Base-by-base conservation (phyloP, 305 asterid genomes). In the Rubia tinctorum region DNA sequence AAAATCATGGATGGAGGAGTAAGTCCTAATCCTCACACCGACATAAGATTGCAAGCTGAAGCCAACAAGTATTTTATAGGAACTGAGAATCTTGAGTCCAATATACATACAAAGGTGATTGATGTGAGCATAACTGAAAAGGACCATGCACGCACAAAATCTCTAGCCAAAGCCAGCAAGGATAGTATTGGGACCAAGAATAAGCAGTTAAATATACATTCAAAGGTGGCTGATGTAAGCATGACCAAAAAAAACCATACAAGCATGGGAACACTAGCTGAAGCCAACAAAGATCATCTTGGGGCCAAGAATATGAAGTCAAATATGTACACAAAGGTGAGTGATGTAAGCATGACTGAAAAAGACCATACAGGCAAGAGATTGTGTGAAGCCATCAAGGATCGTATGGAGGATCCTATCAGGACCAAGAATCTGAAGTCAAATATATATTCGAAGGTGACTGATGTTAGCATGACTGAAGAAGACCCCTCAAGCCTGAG, bases 31-130 rank as follows among this genome's bases (percentile, higher is more conserved):
- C 65, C 42, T 17, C 25, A 43, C 40, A 45, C 43, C 37, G 44
- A 23, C 44, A 62, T 61, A 20, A 51, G 55, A 18, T 69, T 45
- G 23, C 73, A n/a, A 63, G 62, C 53, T 69, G 75, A 64, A 65
- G 66, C 25, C 44, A 51, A 39, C 27, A n/a, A 62, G 22, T 20
- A n/a, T n/a, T 53, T 62, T 62, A n/a, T 20, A 27, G 65, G 34
- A 45, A 60, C 65, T 44, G 69, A 60, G 45, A 56, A 66, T 66
- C 10, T 45, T 18, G 30, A 40, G 11, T 13, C 25, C 9, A 39
- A 13, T n/a, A 67, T 40, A 13, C 39, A 8, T 30, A 30, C 47
- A 23, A 15, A 22, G 20, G 67, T 30, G 59, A 44, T 66, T 11
- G 44, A 22, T 5, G 62, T 42, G 9, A n/a, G 40, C 37, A 66